Base-by-base conservation (phyloP, 495 filamentous ascomycete genomes). In the Talaromyces thailandensis region DNA sequence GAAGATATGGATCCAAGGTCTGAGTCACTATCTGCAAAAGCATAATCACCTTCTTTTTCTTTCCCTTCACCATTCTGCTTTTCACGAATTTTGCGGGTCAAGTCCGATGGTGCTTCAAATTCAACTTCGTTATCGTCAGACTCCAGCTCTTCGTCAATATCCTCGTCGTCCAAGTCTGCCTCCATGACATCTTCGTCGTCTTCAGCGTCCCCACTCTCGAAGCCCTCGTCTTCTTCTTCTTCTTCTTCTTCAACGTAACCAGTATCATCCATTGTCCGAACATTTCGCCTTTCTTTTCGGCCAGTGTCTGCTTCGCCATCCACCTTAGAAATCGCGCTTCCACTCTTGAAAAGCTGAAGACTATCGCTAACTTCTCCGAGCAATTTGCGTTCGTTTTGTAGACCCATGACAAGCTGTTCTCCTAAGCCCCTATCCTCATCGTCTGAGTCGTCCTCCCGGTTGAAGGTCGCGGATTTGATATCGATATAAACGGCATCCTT, bases 21-120 rank as follows among this genome's bases (percentile, higher is more conserved):
- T 6, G 93, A 97, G 69, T 98, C 94, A 67, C 89, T 94, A 67
- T 98, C 93, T 1, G 93, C 93, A 72, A 96, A 98, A n/a, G 84
- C 88, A 64, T 96, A 63, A 58, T 86, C 84, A 45, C 84, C 87
- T 35, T 86, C 85, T 12, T 79, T 75, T 7, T 69, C 76, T 8
- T 72, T 81, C 6, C 35, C 35, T 3, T 67, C 69, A 57, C 71
- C 77, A 37, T 77, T 75, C 61, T 80, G 79, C 65, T 68, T 74
- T 64, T 75, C 76, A 68, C 71, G 79, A 67, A 74, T 79, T 55
- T 56, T 74, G 25, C 65, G 69, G 55, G 67, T 74, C 56, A 73
- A 80, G 66, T 74, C 78, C 51, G 71, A 64, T 4, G 71, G 78
- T 31, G 76, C 79, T 26, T 81, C 76, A 31, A 79, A 37, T 56